A percentile compares a stretch with the other conserved stretches of the same genome.
Conservation (phyloP, 208 protist species). For the Leishmania tarentolae region DNA sequence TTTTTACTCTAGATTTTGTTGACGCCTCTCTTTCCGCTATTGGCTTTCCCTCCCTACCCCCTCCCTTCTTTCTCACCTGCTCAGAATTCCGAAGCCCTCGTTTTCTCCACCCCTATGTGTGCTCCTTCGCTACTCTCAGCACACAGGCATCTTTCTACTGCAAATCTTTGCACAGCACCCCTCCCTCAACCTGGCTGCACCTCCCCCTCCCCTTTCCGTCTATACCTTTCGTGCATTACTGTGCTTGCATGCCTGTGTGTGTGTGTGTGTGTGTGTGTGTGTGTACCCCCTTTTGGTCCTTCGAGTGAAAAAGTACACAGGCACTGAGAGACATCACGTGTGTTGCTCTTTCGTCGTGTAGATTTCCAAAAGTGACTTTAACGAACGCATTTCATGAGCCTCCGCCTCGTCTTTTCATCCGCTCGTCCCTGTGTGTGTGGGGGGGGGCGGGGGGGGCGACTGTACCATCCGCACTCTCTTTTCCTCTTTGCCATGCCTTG, state of each 20-base stretch:
- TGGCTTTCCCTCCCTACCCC: background rate
- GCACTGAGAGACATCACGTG: background rate
- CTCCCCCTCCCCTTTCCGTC: background rate
- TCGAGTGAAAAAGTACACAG: background rate
- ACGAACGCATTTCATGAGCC: background rate
- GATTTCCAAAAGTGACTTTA: background rate
- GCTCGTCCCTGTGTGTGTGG: background rate
- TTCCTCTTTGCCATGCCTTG: constrained; percentile 6
- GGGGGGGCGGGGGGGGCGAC: background rate
- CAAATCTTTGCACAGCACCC: background rate
- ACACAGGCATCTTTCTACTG: background rate
- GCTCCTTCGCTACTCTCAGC: background rate
- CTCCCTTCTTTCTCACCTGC: background rate
- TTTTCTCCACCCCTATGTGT: background rate
- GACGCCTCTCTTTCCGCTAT: background rate
- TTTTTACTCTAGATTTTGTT: background rate
- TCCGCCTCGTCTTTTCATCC: background rate
- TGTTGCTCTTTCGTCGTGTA: background rate
- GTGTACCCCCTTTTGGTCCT: background rate
- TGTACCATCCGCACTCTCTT: background rate
- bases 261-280: constrained; percentile 1
- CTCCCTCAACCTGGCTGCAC: background rate
- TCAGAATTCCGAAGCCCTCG: background rate
- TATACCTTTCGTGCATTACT: background rate
- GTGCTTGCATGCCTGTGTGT: constrained; percentile 1